Evolutionary conservation across 176 grass and related monocot species (phyloP), one percentile per base, ranked within the genome.

Genomic region (Leersia perrieri): DNA sequence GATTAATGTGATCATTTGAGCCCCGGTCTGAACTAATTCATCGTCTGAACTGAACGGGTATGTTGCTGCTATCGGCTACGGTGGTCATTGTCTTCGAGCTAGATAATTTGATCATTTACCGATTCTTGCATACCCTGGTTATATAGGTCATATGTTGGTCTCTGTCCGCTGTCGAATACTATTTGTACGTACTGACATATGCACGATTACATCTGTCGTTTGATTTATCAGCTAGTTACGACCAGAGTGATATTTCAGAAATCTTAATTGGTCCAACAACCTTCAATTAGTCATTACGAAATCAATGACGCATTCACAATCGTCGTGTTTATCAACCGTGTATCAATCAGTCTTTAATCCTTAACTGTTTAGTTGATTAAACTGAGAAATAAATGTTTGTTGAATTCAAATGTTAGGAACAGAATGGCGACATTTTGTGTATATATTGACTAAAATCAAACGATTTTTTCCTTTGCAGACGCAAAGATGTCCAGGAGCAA

Each of bases 401-500:
- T 35, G 1, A 14, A 28, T n/a, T n/a, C 12, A 9, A 5, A 22
- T 40, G 70, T 12, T 80, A 34, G 5, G 31, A 57, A 23, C 12
- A 23, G 51, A n/a, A 40, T 63, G 38, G 23, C 34, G 38, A 70
- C 14, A 16, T 57, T 57, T 23, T 23, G 51, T 29, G 11, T 63
- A 32, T 65, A 9, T 70, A 6, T 28, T 76, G 53, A 76, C 81
- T 72, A 57, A 53, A 74, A 28, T 74, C n/a, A 29, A 38, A 55
- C 41, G 14, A 3, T 6, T 27, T 32, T 75, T 49, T 27, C 72
- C 22, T 5, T 85, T 77, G n/a, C 77, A 89, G 82, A 31, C 60
- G 77, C 33, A 4, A 89, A 71, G 29, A 89, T 65, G 60, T 85
- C 72, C 1, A 8, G 29, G 5, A 76, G 28, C 13, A 85, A 80